Base-by-base conservation (phyloP, 2,329 filamentous ascomycete genomes). In the Penicillium crustosum region DNA sequence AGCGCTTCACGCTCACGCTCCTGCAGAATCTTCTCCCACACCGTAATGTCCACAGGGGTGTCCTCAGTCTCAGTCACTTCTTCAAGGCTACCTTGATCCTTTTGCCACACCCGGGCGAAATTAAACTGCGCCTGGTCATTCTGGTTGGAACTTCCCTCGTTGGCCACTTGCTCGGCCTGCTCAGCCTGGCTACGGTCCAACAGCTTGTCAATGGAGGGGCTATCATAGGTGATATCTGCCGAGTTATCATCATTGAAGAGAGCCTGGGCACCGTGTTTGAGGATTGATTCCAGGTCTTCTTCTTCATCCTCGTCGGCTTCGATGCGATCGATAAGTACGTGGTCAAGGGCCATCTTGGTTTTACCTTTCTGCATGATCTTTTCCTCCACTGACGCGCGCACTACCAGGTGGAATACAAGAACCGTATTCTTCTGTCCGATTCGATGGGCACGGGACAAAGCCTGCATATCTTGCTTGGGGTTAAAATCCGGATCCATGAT, bases 401-500 rank as follows among this genome's bases (percentile, higher is more conserved):
- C 97, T 81, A 96, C 91, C 0, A 99, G 79, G 72, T 97, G 93
- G 68, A 97, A 96, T 64, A 95, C 96, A 2, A 99, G 82, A 0
- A 99, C 94, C 67, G 95, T 97, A 65, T 94, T 92, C 74, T 92
- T 91, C 75, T 99, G 95, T 0, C 95, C 95, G 62, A 99, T 97
- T 27, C 94, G 89, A 75, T 99, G 94, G 19, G 93, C 94, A 63
- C 95, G 87, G 31, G 93, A 96, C 31, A 99, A 82, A 0, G 94
- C 94, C 73, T 99, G 94, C 41, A 99, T 89, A 69, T 99, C 95
- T 75, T 99, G 94, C 70, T 99, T 94, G 0, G 94, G 94, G 61
- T 99, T 99, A 80, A 96, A 97, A 70, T 99, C 94, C 0, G 91
- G 91, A 67, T 99, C 93, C 64, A 97, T 86, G 64, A 99, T 97